Percentiles rank a stretch among this genome's conserved stretches.
These are phyloP conservation scores for Penicillium tannophilum DNA, from an alignment of 495 filamentous ascomycete genomes.

Conservation along the genomic window DNA sequence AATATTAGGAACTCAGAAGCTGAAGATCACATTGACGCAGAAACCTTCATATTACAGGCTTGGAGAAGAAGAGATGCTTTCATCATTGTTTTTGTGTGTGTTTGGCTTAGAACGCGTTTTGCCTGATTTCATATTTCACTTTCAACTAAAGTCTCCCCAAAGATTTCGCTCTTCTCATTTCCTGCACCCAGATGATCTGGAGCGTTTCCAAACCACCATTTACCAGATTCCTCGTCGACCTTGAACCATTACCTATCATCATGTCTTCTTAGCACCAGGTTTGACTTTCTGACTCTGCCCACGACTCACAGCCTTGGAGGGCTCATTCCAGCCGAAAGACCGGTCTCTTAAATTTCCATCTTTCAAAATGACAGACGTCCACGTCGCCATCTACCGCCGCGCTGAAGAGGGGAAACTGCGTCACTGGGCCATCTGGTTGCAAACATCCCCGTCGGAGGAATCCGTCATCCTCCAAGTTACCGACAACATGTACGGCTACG, in stretches of 20 bases:
- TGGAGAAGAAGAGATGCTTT: no score
- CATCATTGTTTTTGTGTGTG: no score
- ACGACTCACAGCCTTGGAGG: not conserved
- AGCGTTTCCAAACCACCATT: no score
- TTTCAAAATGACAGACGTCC: not conserved
- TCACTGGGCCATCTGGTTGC: constrained; percentile 1
- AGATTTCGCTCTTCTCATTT: no score
- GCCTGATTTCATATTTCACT: no score
- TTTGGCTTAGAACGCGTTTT: no score
- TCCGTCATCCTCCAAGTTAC: not conserved
- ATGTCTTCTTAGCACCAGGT: not conserved
- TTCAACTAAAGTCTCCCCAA: no score
- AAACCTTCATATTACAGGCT: no score
- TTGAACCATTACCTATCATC: not conserved
- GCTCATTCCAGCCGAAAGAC: not conserved
- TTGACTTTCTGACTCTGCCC: not conserved
- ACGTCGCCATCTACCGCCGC: not conserved
- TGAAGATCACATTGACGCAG: no score
- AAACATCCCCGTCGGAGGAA: not conserved
- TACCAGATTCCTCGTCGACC: not conserved
- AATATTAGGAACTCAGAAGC: no score
- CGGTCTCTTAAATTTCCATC: not conserved
- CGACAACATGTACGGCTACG: not conserved
- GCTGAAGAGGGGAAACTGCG: not conserved
- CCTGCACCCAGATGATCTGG: no score